Conservation (phyloP, 1,284 basidiomycete species). For the Tilletia walkeri region DNA sequence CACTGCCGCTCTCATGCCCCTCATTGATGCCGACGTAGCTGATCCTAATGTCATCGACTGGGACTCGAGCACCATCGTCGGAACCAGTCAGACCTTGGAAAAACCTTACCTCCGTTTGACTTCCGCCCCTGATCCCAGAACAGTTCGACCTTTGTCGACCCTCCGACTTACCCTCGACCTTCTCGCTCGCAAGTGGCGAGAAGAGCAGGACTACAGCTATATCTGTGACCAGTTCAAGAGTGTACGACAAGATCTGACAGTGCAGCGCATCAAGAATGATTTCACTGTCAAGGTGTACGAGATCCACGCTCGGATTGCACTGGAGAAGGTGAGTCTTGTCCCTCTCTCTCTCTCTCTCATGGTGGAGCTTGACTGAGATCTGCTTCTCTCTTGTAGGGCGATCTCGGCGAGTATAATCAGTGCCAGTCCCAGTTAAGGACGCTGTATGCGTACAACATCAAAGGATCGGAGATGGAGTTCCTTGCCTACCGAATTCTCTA, state of each 20-base stretch:
- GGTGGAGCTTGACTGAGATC: no score
- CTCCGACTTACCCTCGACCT: conserved; percentile 81
- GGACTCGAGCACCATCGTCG: conserved; percentile 93
- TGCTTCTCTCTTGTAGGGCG: conserved; percentile 64
- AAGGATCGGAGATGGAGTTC: conserved; percentile 89
- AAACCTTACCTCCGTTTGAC: conserved; percentile 95
- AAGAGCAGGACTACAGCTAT: conserved; percentile 81
- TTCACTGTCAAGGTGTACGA: conserved; percentile 98
- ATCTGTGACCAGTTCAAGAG: conserved; percentile 98
- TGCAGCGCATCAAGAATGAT: conserved; percentile 98
- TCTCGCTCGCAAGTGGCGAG: conserved; percentile 84
- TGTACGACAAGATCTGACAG: conserved; percentile 92
- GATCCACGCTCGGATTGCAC: conserved; percentile 93
- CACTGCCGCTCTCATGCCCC: conserved; percentile 22
- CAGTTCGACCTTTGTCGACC: conserved; percentile 83
- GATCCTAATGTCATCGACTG: conserved; percentile 84
- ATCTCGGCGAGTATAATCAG: conserved; percentile 98
- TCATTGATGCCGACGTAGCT: conserved; percentile 51
- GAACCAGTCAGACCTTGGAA: conserved; percentile 81
- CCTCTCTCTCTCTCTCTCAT: not conserved
- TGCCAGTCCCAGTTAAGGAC: conserved; percentile 87
- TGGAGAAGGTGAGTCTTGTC: conserved; percentile 73
- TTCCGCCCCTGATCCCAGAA: conserved; percentile 88
- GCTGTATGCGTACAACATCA: conserved; percentile 87
- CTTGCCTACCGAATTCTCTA: conserved; percentile 96